Evolutionary conservation across 1,139 yeast genomes (phyloP).

Genomic region (Zygoascus sp.): DNA sequence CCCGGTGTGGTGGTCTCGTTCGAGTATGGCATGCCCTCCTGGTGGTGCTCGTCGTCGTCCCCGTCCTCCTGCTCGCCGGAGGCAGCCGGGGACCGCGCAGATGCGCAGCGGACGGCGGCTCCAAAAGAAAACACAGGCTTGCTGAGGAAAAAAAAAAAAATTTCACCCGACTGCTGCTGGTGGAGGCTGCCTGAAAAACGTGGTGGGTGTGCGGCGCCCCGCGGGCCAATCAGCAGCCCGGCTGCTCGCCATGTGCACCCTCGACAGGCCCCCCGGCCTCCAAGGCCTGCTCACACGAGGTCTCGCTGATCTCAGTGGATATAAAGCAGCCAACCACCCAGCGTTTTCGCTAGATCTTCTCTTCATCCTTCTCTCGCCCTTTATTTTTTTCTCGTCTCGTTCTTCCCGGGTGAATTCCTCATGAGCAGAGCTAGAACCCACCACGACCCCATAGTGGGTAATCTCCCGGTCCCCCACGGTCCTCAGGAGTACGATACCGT

Average conservation of each 20-base stretch:
- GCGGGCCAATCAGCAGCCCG: not conserved
- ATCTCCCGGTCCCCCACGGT: constrained; percentile 37
- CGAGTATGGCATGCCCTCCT: too few species aligned
- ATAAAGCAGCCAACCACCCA: not conserved
- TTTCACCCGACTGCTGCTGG: too few species aligned
- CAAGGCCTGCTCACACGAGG: constrained; percentile 4
- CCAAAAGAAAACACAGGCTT: too few species aligned
- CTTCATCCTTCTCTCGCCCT: not conserved
- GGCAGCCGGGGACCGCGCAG: too few species aligned
- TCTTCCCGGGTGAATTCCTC: not conserved
- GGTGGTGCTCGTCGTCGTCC: too few species aligned
- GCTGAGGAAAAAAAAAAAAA: too few species aligned
- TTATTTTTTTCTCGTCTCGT: not conserved
- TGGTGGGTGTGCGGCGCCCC: not conserved
- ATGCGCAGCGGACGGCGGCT: too few species aligned
- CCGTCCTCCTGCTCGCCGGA: too few species aligned
- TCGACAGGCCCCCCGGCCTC: not conserved
- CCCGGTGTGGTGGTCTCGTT: constrained; percentile 1
- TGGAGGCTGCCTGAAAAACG: constrained; percentile 3
- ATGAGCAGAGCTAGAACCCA: constrained; percentile 16
- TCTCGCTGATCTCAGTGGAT: not conserved
- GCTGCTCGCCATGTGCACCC: not conserved
- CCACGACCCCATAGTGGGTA: constrained; percentile 34
- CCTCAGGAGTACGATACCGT: constrained; percentile 35
- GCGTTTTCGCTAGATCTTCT: not conserved